A percentile compares a stretch with the other conserved stretches of the same genome.
Evolutionary conservation across 306 rosid genomes (phyloP).

Genomic region (Pyrus pyrifolia): DNA sequence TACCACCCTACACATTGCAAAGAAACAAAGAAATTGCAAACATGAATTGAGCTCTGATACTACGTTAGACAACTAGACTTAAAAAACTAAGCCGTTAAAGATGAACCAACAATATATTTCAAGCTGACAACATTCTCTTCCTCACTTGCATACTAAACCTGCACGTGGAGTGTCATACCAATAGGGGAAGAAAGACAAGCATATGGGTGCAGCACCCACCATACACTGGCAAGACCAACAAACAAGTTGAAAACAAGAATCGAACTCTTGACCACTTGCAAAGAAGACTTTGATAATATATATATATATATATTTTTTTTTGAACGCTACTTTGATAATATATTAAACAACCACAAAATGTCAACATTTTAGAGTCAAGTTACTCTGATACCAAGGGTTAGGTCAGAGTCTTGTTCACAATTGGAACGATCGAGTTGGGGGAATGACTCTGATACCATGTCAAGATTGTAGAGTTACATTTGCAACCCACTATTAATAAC

Average conservation of each 20-base stretch:
- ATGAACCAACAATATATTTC: neutral
- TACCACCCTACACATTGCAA: too few relatives aligned
- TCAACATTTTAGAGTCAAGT: neutral
- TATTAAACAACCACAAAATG: neutral
- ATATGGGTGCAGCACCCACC: neutral
- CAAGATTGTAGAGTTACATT: neutral
- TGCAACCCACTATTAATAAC: neutral
- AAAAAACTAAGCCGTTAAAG: too few relatives aligned
- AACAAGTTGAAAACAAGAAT: neutral
- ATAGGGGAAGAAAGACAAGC: neutral
- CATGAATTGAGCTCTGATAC: too few relatives aligned
- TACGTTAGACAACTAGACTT: too few relatives aligned
- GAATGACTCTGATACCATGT: neutral
- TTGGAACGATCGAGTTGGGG: neutral
- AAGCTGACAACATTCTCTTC: neutral
- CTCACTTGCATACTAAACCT: neutral
- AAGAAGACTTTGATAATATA: neutral
- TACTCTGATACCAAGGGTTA: too few relatives aligned
- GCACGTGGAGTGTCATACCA: neutral
- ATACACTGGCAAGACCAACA: neutral
- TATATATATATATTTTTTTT: too few relatives aligned
- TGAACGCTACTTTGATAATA: neutral
- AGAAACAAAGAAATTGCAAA: too few relatives aligned
- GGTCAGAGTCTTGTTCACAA: neutral
- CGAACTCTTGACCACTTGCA: neutral